Base-by-base conservation (phyloP, 2,329 filamentous ascomycete species). In the Pyrenophora teres region DNA sequence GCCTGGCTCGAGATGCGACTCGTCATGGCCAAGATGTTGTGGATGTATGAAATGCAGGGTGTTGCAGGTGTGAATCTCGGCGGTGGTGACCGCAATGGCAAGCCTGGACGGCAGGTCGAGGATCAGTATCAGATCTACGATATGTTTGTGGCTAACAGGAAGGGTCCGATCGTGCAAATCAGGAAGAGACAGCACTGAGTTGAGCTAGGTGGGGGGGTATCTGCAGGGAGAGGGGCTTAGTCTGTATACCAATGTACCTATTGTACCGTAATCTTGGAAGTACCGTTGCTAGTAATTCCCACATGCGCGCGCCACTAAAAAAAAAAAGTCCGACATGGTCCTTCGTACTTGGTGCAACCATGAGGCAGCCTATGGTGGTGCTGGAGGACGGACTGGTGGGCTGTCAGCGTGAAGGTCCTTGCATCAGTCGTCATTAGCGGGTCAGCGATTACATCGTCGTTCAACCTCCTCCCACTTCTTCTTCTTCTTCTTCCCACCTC, bases 151-250 rank as follows among this genome's bases (percentile, higher is more conserved):
- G 62, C 63, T 2, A 59, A 62, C 25, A 64, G 68, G 42, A 63
- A 72, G 50, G 72, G 72, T 6, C 72, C 72, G 4, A 62, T 72
- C 42, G 49, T 72, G 6, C 60, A 69, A 45, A 42, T 65, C 35
- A 47, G 45, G 13, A 52, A 39, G 36, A 52, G 50, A 35, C 36
- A 52, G 23, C 16, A 19, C 33, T 39, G 32, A 49, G 13, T 40
- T 7, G 38, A 19, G 25, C 27, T 9, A 25, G 23, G 4, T 25
- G 23, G 23, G 21, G 21, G 21, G 23, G 23, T 21, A 21, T 21
- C 19, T 5, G 5, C 19, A 21, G 23, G 23, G 23, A 25, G 23
- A 25, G 23, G 8, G 23, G 27, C 27, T 12, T 10, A 30, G 10
- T 30, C 27, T 30, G 27, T 30, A 12, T 10, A 12, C 9, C 27